Base-by-base conservation (phyloP, 148 eudicot species). In the Dysphania ambrosioides region DNA sequence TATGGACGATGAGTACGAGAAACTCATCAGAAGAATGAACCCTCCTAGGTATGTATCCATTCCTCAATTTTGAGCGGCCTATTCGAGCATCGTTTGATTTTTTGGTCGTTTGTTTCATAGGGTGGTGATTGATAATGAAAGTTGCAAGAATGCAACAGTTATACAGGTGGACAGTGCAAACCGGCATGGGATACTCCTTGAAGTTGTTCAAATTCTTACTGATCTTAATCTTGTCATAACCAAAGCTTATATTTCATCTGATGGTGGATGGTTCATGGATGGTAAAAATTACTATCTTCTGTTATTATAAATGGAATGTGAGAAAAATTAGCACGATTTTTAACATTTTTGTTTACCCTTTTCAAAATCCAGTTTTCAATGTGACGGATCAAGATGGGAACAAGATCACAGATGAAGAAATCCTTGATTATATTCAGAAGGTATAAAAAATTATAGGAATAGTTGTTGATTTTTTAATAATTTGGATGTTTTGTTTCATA, bases 251-350 rank as follows among this genome's bases (percentile, higher is more conserved):
- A 95, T 95, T 74, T 90, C 94, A n/a, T 95, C 99, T 57, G 99
- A 95, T 85, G 99, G 97, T 40, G 91, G 90, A 75, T 95, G 99
- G 99, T 95, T 91, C 75, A 91, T 91, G 97, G 97, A 91, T 84
- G 97, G 93, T 87, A 86, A 15, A 26, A 38, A 34, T 18, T 41
- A 6, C 15, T 59, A 21, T 19, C 9, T 3, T 16, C 6, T 27
- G 13, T 32, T 59, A 10, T 21, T 59, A 10, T 21, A 19, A 8
- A 34, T 49, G 6, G 8, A 24, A 24, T 66, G 29, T 66, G 49
- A 6, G 0, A 42, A 6, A 26, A 62, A 21, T 31, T 18, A 15
- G 7, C 13, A 26, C 3, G 5, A 23, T 8, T 3, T 62, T 55
- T 38, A 8, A 42, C 60, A 7, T 47, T 57, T 80, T 51, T 27